These are phyloP conservation scores for Yamadazyma epiphylla DNA, from an alignment of 1,139 yeast genomes.

Conservation along the genomic window DNA sequence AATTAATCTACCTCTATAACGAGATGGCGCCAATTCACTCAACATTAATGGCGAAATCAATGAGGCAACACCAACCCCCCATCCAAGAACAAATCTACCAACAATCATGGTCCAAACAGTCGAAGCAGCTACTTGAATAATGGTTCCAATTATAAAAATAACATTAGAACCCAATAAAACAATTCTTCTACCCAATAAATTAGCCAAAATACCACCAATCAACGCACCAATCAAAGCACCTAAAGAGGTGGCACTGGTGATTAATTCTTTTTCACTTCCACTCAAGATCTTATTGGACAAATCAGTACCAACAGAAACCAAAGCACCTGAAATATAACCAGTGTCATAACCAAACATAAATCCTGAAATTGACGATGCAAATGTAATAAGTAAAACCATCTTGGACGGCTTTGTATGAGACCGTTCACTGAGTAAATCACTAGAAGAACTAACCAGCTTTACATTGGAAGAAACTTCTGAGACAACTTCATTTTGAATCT, in stretches of 20 bases:
- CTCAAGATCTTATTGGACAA: slow-evolving; percentile 51
- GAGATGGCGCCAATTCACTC: slow-evolving; percentile 87
- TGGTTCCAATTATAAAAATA: slow-evolving; percentile 78
- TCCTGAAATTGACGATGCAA: slow-evolving; percentile 86
- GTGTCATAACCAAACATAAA: slow-evolving; percentile 97
- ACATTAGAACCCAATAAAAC: slow-evolving; percentile 77
- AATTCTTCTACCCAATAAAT: slow-evolving; percentile 75
- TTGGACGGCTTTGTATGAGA: slow-evolving; percentile 47
- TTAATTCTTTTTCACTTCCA: slow-evolving; percentile 78
- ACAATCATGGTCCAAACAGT: slow-evolving; percentile 87
- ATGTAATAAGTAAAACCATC: slow-evolving; percentile 65
- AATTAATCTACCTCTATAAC: slow-evolving; percentile 83
- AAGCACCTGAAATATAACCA: slow-evolving; percentile 89
- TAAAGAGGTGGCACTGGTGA: slow-evolving; percentile 91
- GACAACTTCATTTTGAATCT: neutral
- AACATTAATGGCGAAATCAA: slow-evolving; percentile 87
- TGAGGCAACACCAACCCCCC: slow-evolving; percentile 94
- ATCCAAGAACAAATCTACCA: slow-evolving; percentile 90
- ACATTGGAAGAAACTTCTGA: neutral
- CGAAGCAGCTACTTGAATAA: slow-evolving; percentile 74
- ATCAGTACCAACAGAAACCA: slow-evolving; percentile 79
- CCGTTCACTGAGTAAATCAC: neutral
- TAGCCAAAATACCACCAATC: slow-evolving; percentile 77
- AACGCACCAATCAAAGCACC: slow-evolving; percentile 85
- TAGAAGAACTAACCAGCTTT: neutral